A percentile compares a stretch with the other conserved stretches of the same genome.
Evolutionary conservation across 106 monocot genomes (phyloP).

Genomic region (Platanthera guangdongensis): DNA sequence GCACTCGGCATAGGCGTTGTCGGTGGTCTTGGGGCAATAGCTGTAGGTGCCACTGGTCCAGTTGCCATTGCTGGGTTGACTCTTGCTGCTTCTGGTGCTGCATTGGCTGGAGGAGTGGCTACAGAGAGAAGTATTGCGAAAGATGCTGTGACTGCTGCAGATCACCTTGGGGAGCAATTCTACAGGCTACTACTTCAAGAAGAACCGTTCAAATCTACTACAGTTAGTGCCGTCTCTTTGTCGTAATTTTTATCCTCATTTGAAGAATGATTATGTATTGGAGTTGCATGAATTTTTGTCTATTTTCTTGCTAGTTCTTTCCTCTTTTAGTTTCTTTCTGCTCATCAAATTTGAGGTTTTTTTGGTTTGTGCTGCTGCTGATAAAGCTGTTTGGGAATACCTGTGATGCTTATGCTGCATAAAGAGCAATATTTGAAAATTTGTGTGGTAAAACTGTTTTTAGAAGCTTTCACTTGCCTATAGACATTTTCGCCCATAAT

Average conservation of each 20-base stretch:
- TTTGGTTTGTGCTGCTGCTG: too few relatives aligned
- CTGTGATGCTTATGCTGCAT: too few relatives aligned
- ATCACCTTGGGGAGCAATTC: constrained; percentile 62
- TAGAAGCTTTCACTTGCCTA: too few relatives aligned
- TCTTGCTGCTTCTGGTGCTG: constrained; percentile 57
- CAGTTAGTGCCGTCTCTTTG: constrained; percentile 26
- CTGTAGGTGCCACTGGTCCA: constrained; percentile 48
- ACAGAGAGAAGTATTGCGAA: constrained; percentile 40
- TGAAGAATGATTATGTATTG: background rate
- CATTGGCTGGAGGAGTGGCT: constrained; percentile 56
- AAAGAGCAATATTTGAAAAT: too few relatives aligned
- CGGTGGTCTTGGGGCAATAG: constrained; percentile 53
- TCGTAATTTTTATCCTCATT: background rate
- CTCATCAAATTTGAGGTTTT: too few relatives aligned
- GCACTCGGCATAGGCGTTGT: constrained; percentile 54
- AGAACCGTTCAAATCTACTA: constrained; percentile 86
- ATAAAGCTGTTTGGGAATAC: too few relatives aligned
- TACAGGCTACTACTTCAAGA: constrained; percentile 54
- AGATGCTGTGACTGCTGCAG: constrained; percentile 54
- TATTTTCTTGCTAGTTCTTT: background rate
- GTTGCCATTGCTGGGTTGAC: constrained; percentile 60
- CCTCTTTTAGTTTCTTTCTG: too few relatives aligned
- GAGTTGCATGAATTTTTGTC: background rate
- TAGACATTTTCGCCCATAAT: too few relatives aligned
- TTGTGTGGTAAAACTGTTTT: too few relatives aligned